Percentiles rank a stretch among this genome's conserved stretches.
Evolutionary conservation across 2,329 filamentous ascomycete genomes (phyloP).

Genomic region (Alternaria rosae): DNA sequence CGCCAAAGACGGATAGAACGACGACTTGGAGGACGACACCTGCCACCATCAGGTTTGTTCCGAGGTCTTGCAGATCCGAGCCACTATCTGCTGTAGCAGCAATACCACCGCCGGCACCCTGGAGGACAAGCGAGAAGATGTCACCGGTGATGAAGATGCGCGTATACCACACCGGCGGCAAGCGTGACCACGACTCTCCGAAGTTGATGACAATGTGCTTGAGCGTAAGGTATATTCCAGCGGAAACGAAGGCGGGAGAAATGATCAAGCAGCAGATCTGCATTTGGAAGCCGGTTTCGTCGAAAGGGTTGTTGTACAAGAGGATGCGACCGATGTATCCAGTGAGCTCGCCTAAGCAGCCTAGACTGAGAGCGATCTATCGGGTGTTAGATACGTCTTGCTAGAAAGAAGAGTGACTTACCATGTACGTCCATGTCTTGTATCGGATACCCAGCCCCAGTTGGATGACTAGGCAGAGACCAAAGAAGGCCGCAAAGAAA

Average conservation of each 20-base stretch:
- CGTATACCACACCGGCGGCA: constrained; percentile 57
- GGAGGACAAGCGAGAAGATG: constrained; percentile 64
- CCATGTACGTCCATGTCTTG: constrained; percentile 64
- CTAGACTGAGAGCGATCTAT: constrained; percentile 55
- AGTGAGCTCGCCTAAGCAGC: constrained; percentile 60
- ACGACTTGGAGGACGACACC: constrained; percentile 66
- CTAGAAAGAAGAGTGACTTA: constrained; percentile 1
- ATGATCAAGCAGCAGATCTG: constrained; percentile 66
- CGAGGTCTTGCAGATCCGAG: constrained; percentile 52
- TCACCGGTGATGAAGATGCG: constrained; percentile 68
- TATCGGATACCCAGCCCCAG: constrained; percentile 58
- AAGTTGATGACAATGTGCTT: constrained; percentile 66
- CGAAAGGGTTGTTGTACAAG: constrained; percentile 62
- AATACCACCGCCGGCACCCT: constrained; percentile 65
- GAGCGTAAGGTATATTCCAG: constrained; percentile 64
- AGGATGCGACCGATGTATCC: constrained; percentile 65
- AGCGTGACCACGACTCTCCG: constrained; percentile 49
- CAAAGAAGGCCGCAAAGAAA: constrained; percentile 62
- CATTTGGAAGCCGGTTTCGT: constrained; percentile 56
- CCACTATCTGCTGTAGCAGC: constrained; percentile 59
- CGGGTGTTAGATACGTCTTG: constrained; percentile 6
- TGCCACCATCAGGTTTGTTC: constrained; percentile 65
- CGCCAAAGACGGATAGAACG: constrained; percentile 59
- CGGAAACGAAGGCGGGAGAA: constrained; percentile 63
- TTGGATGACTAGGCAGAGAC: constrained; percentile 57